Conservation (phyloP, 2,329 filamentous ascomycete genomes). For the Fusarium solani-melongenae region DNA sequence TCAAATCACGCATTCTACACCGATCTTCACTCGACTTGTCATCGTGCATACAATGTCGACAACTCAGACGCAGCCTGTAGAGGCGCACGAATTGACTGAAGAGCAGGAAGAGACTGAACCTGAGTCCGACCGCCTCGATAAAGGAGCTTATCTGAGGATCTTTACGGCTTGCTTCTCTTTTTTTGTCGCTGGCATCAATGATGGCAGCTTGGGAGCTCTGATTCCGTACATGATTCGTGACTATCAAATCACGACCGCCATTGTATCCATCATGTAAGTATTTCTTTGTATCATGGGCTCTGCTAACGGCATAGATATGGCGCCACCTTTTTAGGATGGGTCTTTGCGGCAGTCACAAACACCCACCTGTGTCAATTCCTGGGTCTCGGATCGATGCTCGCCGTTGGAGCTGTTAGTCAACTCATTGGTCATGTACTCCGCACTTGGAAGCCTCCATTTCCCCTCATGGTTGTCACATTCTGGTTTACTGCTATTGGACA, state of each 20-base stretch:
- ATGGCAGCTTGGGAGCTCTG: conserved; percentile 70
- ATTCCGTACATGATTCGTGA: conserved; percentile 69
- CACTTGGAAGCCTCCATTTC: not conserved
- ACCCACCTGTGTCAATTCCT: not conserved
- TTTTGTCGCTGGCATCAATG: conserved; percentile 72
- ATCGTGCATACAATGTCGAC: not conserved
- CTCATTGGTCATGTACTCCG: not conserved
- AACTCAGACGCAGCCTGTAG: not conserved
- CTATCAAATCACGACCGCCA: conserved; percentile 62
- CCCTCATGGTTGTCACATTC: not conserved
- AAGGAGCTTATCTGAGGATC: conserved; percentile 54
- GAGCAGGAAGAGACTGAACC: not conserved
- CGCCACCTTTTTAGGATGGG: not conserved
- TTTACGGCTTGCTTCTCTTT: conserved; percentile 67
- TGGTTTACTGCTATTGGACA: not conserved
- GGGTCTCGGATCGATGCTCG: not conserved
- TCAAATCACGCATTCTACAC: not conserved
- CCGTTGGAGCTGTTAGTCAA: not conserved
- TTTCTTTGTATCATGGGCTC: not conserved
- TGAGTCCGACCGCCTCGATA: not conserved
- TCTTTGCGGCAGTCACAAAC: not conserved
- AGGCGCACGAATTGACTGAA: not conserved
- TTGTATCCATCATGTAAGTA: not conserved
- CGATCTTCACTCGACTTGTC: not conserved
- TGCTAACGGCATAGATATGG: not conserved